These are phyloP conservation scores for Blastocystis sp. DNA, from an alignment of 352 stramenopile genomes.

Conservation along the genomic window DNA sequence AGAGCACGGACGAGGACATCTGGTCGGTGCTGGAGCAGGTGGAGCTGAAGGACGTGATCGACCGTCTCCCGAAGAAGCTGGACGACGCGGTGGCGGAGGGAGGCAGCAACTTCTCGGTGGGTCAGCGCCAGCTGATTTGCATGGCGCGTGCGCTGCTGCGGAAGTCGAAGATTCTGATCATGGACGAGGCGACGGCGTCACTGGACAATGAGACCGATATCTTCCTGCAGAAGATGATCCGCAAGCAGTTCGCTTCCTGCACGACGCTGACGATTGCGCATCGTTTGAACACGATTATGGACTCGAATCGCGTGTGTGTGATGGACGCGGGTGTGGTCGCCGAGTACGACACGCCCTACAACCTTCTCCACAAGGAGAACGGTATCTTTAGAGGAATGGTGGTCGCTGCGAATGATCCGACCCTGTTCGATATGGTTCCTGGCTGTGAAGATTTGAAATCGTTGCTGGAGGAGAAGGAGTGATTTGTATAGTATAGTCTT, in stretches of 20 bases:
- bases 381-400: conserved; percentile 44
- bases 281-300: conserved; percentile 72
- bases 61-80: neutral
- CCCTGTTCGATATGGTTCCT: conserved; percentile 41
- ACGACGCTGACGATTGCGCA: conserved; percentile 78
- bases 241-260: conserved; percentile 64
- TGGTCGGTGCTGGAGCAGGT: conserved; percentile 58
- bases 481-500: too few relatives aligned
- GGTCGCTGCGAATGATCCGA: conserved; percentile 1
- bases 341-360: conserved; percentile 68
- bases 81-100: neutral
- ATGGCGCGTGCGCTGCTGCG: conserved; percentile 71
- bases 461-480: neutral
- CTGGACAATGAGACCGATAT: conserved; percentile 61
- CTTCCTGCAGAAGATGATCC: conserved; percentile 64
- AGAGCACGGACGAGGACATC: conserved; percentile 60
- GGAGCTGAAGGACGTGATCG: conserved; percentile 41
- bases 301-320: conserved; percentile 75
- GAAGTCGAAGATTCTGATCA: conserved; percentile 68
- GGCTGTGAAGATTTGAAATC: conserved; percentile 48
- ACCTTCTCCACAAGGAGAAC: conserved; percentile 33
- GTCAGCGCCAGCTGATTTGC: conserved; percentile 74
- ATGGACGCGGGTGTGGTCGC: conserved; percentile 68
- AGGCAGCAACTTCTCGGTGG: conserved; percentile 73
- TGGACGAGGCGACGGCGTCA: conserved; percentile 72